Evolutionary conservation across 371 early-diverging fungal genomes (phyloP), one percentile per base, ranked within the genome.

Genomic region (Batkoa obscura): DNA sequence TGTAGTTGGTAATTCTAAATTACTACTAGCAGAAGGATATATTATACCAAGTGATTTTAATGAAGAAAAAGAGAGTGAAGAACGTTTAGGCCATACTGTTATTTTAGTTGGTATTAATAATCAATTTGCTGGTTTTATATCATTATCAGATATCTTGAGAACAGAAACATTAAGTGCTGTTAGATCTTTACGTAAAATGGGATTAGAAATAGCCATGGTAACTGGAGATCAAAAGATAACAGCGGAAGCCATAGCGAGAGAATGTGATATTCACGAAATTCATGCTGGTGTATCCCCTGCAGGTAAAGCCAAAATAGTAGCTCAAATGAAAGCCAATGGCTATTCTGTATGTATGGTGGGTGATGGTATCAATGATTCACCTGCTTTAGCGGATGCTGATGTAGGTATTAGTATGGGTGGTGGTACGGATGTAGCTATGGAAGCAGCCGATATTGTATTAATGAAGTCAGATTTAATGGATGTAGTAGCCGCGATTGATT

Each of bases 301-400:
- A 2, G 95, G 92, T 52, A 96, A 95, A 69, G 80, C 81, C 2
- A 63, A 72, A 2, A 71, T 95, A 39, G 75, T 96, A 0, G 70
- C 71, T 39, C 59, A 61, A 2, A 64, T 89, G 66, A 85, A 85
- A 52, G 34, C 39, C 42, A 57, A 65, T 55, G 60, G 57, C 3
- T 41, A 62, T 10, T 57, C 73, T 0, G 90, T 96, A 6, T 94
- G 90, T 12, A 90, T 97, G 91, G 82, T 93, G 6, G 99, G 99
- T 12, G 99, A 99, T 67, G 99, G 99, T 38, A 88, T 96, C 64
- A 99, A 99, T 60, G 98, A 99, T 63, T 90, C 92, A 6, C 93
- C 94, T 12, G 95, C 97, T 2, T 67, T 98, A 43, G 93, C 88
- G 0, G 83, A 83, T 31, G 79, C 94, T 1, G 81, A 94, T 59